Evolutionary conservation across 805 yeast species (phyloP).

Genomic region (Starmerella apis): DNA sequence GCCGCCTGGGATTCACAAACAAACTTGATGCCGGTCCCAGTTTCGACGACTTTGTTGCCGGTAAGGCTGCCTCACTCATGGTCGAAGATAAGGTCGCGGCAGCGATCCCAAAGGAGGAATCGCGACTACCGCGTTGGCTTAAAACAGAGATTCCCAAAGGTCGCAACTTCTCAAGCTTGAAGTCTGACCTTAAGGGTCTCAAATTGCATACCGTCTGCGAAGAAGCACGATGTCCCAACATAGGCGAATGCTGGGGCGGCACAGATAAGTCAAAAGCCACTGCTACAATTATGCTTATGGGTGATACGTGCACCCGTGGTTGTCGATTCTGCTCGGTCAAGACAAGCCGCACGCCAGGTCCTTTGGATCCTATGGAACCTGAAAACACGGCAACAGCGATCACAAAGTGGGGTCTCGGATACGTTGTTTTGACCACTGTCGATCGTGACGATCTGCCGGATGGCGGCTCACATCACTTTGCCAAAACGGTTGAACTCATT

Average conservation of each 20-base stretch:
- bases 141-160: conserved; percentile 98
- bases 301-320: conserved; percentile 99
- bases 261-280: conserved; percentile 80
- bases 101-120: conserved; percentile 32
- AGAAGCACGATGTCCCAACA: conserved; percentile 98
- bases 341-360: conserved; percentile 75
- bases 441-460: conserved; percentile 91
- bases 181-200: conserved; percentile 77
- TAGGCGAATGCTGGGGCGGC: conserved; percentile 99
- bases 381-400: conserved; percentile 97
- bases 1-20: conserved; percentile 43
- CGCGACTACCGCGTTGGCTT: conserved; percentile 81
- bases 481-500: conserved; percentile 74
- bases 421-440: conserved; percentile 92
- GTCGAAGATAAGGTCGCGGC: conserved; percentile 55
- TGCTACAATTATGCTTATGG: conserved; percentile 94
- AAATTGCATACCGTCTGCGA: conserved; percentile 94
- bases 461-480: conserved; percentile 87
- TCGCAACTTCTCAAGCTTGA: conserved; percentile 62
- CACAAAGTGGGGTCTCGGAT: conserved; percentile 95
- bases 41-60: conserved; percentile 80
- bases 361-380: conserved; percentile 93
- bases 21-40: conserved; percentile 75
- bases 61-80: conserved; percentile 54
- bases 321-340: conserved; percentile 96